Conservation (phyloP, 2,329 filamentous ascomycete genomes). For the Myotisia sp. region DNA sequence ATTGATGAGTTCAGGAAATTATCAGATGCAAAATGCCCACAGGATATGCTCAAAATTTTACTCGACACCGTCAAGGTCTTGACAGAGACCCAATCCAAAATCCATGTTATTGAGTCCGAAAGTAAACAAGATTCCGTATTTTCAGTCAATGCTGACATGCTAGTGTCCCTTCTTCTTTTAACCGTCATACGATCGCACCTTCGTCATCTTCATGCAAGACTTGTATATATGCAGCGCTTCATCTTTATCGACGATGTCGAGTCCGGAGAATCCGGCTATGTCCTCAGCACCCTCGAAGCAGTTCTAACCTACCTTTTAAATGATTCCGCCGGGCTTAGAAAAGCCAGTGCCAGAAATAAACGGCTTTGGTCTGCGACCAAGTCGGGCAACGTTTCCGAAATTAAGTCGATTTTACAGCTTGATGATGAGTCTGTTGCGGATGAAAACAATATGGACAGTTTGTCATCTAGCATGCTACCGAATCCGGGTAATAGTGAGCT, state of each 20-base stretch:
- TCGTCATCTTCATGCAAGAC: slow-evolving; percentile 69
- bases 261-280: slow-evolving; percentile 89
- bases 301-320: slow-evolving; percentile 75
- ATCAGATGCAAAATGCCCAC: slow-evolving; percentile 58
- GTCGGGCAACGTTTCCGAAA: slow-evolving; percentile 58
- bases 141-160: slow-evolving; percentile 71
- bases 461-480: slow-evolving; percentile 12
- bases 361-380: slow-evolving; percentile 75
- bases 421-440: slow-evolving; percentile 34
- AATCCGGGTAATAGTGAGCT: neutral
- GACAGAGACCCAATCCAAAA: slow-evolving; percentile 39
- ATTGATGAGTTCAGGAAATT: slow-evolving; percentile 86
- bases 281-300: slow-evolving; percentile 87
- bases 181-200: slow-evolving; percentile 87
- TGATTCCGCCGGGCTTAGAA: slow-evolving; percentile 67
- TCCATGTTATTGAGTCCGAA: slow-evolving; percentile 24
- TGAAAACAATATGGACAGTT: slow-evolving; percentile 16
- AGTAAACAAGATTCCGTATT: slow-evolving; percentile 39
- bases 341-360: slow-evolving; percentile 73
- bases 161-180: slow-evolving; percentile 80
- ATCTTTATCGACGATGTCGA: slow-evolving; percentile 98
- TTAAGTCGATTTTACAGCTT: slow-evolving; percentile 69
- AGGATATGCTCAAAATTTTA: slow-evolving; percentile 75
- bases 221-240: slow-evolving; percentile 93
- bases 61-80: slow-evolving; percentile 71